phyloP scores from a whole-genome alignment of 148 eudicot genomes.

The Nepenthes gracilis region DNA sequence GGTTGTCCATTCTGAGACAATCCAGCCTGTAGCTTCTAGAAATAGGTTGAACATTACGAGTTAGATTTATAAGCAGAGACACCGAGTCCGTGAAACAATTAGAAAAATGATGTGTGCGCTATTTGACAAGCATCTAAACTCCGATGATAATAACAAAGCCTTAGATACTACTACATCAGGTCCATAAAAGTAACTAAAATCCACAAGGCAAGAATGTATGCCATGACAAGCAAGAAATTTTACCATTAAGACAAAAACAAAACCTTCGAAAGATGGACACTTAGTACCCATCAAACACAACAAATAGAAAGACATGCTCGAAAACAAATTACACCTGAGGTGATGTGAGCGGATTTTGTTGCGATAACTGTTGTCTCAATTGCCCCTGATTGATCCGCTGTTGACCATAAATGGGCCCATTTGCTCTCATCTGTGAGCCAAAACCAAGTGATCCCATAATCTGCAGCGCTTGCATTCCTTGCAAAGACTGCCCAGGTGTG shows the following conservation, averaged over 20 bases:
- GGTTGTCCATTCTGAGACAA: slow-evolving; percentile 74
- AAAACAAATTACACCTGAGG: slow-evolving; percentile 43
- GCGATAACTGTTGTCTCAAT: slow-evolving; percentile 57
- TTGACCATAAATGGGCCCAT: slow-evolving; percentile 55
- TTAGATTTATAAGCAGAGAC: background rate
- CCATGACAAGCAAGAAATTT: too few species aligned
- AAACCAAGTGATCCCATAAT: slow-evolving; percentile 49
- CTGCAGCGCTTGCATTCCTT: slow-evolving; percentile 72
- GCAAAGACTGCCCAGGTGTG: slow-evolving; percentile 56
- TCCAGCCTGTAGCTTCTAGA: slow-evolving; percentile 53
- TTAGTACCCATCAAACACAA: background rate
- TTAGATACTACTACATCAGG: too few species aligned
- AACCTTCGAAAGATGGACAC: background rate
- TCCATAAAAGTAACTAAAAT: too few species aligned
- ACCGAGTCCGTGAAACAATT: too few species aligned
- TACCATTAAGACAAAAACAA: background rate
- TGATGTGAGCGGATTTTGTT: slow-evolving; percentile 51
- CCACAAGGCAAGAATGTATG: too few species aligned
- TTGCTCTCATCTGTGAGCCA: slow-evolving; percentile 60
- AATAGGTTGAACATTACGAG: slow-evolving; percentile 3
- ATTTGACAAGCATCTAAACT: too few species aligned
- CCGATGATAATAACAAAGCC: too few species aligned
- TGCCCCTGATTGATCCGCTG: slow-evolving; percentile 52
- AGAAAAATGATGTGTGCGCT: too few species aligned
- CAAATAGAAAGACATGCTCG: background rate